Evolutionary conservation across 768 basidiomycete genomes (phyloP).

Genomic region (Paxillus involutus): DNA sequence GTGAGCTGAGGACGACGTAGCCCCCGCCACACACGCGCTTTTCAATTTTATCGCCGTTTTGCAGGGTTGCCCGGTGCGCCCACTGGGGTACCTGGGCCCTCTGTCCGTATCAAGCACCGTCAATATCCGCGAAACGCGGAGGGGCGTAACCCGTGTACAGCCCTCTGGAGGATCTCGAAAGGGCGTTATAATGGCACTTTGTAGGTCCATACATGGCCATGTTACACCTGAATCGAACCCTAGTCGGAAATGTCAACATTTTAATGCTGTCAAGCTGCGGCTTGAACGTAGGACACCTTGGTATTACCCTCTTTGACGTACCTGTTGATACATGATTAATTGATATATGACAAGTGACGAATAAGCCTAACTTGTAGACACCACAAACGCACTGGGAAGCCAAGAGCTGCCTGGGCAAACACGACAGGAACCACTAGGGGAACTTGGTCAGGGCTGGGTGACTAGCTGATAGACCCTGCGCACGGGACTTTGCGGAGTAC

Average conservation of each 20-base stretch:
- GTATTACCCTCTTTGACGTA: no score
- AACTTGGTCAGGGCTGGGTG: slow-evolving; percentile 6
- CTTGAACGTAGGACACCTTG: no score
- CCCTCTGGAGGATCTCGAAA: slow-evolving; percentile 23
- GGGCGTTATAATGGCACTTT: neutral
- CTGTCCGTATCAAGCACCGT: slow-evolving; percentile 8
- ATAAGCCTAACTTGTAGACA: slow-evolving; percentile 4
- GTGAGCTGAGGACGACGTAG: slow-evolving; percentile 19
- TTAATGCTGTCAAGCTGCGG: no score
- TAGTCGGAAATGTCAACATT: no score
- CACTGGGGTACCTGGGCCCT: slow-evolving; percentile 9
- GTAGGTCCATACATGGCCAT: slow-evolving; percentile 19
- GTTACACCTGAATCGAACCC: slow-evolving; percentile 7
- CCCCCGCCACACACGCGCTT: slow-evolving; percentile 28
- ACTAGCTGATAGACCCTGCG: slow-evolving; percentile 8
- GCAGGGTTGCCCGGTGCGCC: slow-evolving; percentile 2
- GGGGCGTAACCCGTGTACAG: slow-evolving; percentile 17
- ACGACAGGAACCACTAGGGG: slow-evolving; percentile 12
- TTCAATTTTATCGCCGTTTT: slow-evolving; percentile 31
- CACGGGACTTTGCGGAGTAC: slow-evolving; percentile 14
- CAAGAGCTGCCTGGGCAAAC: slow-evolving; percentile 5
- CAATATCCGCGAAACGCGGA: slow-evolving; percentile 24
- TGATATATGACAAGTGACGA: slow-evolving; percentile 7
- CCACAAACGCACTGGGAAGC: slow-evolving; percentile 6
- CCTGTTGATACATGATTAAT: no score